Evolutionary conservation across 1,284 basidiomycete species (phyloP), one percentile per base, ranked within the genome.

Genomic region (Boletellus deceptivus): DNA sequence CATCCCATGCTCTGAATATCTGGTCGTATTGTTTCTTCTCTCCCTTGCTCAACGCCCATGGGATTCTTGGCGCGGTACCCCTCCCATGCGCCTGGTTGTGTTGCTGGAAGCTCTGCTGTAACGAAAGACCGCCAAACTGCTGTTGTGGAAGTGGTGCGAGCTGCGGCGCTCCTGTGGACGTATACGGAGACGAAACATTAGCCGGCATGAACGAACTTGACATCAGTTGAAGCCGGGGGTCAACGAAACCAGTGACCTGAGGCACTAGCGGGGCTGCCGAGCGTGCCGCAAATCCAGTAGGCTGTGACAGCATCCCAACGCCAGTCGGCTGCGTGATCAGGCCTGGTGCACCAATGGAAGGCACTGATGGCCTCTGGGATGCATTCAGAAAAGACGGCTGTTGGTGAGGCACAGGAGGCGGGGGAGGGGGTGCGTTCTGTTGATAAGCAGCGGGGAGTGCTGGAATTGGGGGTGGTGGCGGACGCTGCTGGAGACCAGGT

Each of bases 1-100:
- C 73, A 68, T 98, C 96, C 97, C 96, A 99, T 24, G 93, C 91
- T 52, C 96, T 79, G 76, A 99, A 99, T 64, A 98, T 96, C 65
- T 91, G 83, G 69, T 98, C 93, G 66, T 99, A 99, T 61, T 88
- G 89, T 77, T 98, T 98, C 77, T 94, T 94, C 76, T 99, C 96
- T 35, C 86, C 83, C 68, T 91, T 90, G 18, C 84, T 86, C 50
- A 98, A 74, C 0, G 86, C 80, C 96, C 97, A 99, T 0, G 93
- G 86, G 22, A 98, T 79, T 62, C 84, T 86, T 20, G 91, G 91
- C 14, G 84, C 76, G 3, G 80, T 33, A 2, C 66, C 72, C 33
- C 83, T 81, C 1, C 89, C 86, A 6, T 85, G 79, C 52, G 86
- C 80, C 68, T 91, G 84, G 64, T 91, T 90, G 58, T 86, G 80